Percentiles rank a stretch among this genome's conserved stretches.
phyloP scores from a whole-genome alignment of 2,329 filamentous ascomycete species.

The Cladorrhinum sp. region DNA sequence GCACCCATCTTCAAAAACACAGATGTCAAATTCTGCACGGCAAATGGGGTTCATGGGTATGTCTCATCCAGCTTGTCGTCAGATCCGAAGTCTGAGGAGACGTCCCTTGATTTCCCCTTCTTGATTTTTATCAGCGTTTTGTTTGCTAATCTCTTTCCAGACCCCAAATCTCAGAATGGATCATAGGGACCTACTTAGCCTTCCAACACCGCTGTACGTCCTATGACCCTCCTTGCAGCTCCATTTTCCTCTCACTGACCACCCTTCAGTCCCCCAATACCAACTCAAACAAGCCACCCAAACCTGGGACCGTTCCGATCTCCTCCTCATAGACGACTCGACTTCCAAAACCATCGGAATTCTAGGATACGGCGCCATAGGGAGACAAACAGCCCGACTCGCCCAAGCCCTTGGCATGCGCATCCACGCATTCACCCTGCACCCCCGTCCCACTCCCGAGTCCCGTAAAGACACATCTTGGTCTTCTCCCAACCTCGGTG shows the following conservation, averaged over 20 bases:
- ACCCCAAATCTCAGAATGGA: constrained; percentile 57
- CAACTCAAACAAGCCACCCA: constrained; percentile 43
- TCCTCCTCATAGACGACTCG: constrained; percentile 37
- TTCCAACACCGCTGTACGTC: constrained; percentile 47
- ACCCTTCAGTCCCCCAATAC: no score
- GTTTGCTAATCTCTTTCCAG: constrained; percentile 29
- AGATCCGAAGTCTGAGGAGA: no score
- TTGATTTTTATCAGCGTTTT: neutral
- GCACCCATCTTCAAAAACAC: constrained; percentile 49
- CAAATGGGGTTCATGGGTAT: constrained; percentile 57
- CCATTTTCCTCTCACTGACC: no score
- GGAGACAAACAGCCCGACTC: constrained; percentile 53
- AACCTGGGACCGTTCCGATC: constrained; percentile 40
- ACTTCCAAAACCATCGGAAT: constrained; percentile 38
- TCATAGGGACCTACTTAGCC: constrained; percentile 50
- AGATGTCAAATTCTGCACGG: constrained; percentile 50
- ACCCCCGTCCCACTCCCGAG: constrained; percentile 63
- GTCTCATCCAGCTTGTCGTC: no score
- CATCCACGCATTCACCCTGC: constrained; percentile 72
- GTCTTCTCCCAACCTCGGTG: constrained; percentile 63
- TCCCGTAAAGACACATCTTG: constrained; percentile 63
- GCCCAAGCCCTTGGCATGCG: constrained; percentile 65
- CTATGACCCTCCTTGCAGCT: no score
- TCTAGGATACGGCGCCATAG: constrained; percentile 54
- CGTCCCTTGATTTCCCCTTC: neutral